Evolutionary conservation across 139 green algal species (phyloP), one percentile per base, ranked within the genome.

Genomic region (Yamagishiella unicocca): DNA sequence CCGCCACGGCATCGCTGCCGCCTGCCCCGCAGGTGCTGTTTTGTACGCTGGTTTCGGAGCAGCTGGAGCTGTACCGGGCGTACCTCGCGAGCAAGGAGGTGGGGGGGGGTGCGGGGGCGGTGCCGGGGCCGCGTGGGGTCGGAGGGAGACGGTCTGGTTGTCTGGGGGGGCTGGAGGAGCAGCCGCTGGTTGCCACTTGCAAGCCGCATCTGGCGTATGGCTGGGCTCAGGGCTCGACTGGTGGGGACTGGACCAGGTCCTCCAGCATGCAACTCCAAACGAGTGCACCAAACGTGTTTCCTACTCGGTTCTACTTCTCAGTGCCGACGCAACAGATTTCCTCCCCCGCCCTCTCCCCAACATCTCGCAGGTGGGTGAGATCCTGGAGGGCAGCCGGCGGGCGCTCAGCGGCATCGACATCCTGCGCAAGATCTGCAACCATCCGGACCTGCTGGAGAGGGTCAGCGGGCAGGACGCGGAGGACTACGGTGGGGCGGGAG

Each of bases 351-450:
- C 50, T 17, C 50, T 17, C 50, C 17, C 50, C 50, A 17, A 4
- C 38, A 6, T 38, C 38, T 24, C 71, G 27, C 55, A 85, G 78
- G 80, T 87, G 64, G 66, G 66, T 24, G 81, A 87, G 68, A 97
- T 97, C 87, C 72, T 96, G 82, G 81, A 90, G 46, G 92, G 92
- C 31, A 67, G 38, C 7, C 75, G 90, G 1, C 55, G 77, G 33
- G 95, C 96, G 31, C 93, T 99, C 37, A 94, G 94, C 24, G 98
- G 96, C 82, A 99, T 99, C 62, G 97, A 99, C 90, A 94, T 98
- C 64, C 90, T 99, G 92, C 92, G 96, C 68, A 99, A 99, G 90
- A 98, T 99, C 83, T 99, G 97, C 94, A 99, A 99, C 93, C 98
- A 99, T 90, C 97, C 98, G 2, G 98, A 99, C 90, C 94, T 99